These are phyloP conservation scores for Trichoderma citrinoviride DNA, from an alignment of 2,329 filamentous ascomycete genomes.

Conservation along the genomic window DNA sequence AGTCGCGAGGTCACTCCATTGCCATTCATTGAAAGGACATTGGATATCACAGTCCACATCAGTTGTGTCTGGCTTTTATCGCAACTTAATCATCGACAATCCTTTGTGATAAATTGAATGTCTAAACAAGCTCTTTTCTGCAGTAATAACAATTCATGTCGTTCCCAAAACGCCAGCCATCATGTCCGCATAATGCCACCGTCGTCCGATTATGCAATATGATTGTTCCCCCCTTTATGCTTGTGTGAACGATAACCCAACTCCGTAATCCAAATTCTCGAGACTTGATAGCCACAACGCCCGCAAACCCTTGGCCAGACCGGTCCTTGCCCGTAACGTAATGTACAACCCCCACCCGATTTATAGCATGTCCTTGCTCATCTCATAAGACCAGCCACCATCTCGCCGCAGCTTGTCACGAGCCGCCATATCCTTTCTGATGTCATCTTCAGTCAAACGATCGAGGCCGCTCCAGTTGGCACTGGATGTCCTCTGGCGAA, in stretches of 20 bases:
- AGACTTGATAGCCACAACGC: slow-evolving; percentile 9
- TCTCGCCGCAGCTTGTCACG: slow-evolving; percentile 77
- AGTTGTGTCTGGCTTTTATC: too few relatives aligned
- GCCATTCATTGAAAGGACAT: background rate
- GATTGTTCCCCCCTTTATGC: background rate
- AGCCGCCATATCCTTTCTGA: slow-evolving; percentile 73
- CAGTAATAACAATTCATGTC: background rate
- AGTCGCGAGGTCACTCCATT: background rate
- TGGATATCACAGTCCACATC: background rate
- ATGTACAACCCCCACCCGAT: background rate
- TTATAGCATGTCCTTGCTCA: slow-evolving; percentile 48
- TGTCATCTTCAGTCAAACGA: slow-evolving; percentile 80
- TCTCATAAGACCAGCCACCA: slow-evolving; percentile 78
- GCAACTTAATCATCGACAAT: too few relatives aligned
- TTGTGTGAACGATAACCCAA: slow-evolving; percentile 15
- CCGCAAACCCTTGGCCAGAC: background rate
- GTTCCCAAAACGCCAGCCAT: slow-evolving; percentile 17
- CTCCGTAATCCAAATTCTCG: slow-evolving; percentile 18
- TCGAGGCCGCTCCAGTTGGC: slow-evolving; percentile 91
- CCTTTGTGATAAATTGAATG: background rate
- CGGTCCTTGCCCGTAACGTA: background rate
- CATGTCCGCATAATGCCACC: background rate
- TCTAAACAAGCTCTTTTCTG: slow-evolving; percentile 4
- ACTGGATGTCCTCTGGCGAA: slow-evolving; percentile 86
- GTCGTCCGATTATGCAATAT: slow-evolving; percentile 11